phyloP scores from a whole-genome alignment of 2,329 filamentous ascomycete genomes.

The Fusarium sp. region DNA sequence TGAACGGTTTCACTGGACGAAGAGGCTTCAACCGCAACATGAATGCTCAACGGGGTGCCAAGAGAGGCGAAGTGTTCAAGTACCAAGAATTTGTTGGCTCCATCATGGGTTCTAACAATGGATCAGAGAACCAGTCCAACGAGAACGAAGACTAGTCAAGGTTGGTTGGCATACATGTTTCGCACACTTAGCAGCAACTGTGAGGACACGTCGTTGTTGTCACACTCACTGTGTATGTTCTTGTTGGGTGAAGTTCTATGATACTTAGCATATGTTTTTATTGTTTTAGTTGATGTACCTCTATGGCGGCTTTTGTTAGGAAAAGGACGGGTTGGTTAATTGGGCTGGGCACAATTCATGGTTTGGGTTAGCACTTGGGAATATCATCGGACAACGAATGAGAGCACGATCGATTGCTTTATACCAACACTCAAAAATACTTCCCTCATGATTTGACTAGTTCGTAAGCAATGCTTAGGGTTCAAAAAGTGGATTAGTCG shows the following conservation, averaged over 20 bases:
- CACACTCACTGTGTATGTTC: not conserved
- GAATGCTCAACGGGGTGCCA: slow-evolving; percentile 64
- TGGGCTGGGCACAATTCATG: slow-evolving; percentile 22
- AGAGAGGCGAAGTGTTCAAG: slow-evolving; percentile 88
- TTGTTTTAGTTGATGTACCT: slow-evolving; percentile 8
- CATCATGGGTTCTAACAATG: slow-evolving; percentile 68
- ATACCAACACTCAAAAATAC: not conserved
- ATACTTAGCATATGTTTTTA: slow-evolving; percentile 1
- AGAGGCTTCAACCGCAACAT: slow-evolving; percentile 81
- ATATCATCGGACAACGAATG: slow-evolving; percentile 29
- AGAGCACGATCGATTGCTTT: slow-evolving; percentile 33
- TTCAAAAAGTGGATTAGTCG: not conserved
- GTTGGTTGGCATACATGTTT: not conserved
- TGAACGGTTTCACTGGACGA: slow-evolving; percentile 86
- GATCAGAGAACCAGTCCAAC: slow-evolving; percentile 52
- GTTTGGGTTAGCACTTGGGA: slow-evolving; percentile 25
- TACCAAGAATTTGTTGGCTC: slow-evolving; percentile 92
- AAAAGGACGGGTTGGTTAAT: slow-evolving; percentile 23
- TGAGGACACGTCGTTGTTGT: not conserved
- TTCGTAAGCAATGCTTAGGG: not conserved
- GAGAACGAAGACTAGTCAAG: slow-evolving; percentile 47
- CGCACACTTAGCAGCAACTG: not conserved
- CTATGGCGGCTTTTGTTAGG: slow-evolving; percentile 20
- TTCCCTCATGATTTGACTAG: not conserved
- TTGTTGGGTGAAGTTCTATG: not conserved